These are phyloP conservation scores for Termitomyces sp. DNA, from an alignment of 768 basidiomycete genomes.

Conservation along the genomic window DNA sequence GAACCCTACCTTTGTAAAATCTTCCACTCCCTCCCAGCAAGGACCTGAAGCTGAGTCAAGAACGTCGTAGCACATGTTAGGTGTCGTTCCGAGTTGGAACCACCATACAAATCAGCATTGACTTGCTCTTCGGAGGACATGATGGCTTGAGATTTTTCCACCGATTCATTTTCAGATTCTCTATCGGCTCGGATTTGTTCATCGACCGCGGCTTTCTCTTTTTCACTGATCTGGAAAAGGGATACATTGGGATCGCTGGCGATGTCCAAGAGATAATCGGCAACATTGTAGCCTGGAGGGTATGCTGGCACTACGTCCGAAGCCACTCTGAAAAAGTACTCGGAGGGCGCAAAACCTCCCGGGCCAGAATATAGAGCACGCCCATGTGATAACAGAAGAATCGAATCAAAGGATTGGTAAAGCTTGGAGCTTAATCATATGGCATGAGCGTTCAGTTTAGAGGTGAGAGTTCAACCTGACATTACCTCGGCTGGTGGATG, in stretches of 20 bases:
- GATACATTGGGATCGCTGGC: constrained; percentile 62
- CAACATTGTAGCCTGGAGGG: constrained; percentile 84
- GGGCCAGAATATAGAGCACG: constrained; percentile 76
- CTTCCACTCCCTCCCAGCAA: constrained; percentile 85
- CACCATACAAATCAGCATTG: background rate
- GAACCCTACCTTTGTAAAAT: constrained; percentile 56
- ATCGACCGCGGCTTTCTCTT: background rate
- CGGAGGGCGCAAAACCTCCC: constrained; percentile 66
- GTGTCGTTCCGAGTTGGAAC: constrained; percentile 9
- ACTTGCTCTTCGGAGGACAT: constrained; percentile 7
- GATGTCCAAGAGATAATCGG: constrained; percentile 89
- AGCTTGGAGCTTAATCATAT: constrained; percentile 58
- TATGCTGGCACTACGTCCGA: constrained; percentile 43
- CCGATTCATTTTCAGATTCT: background rate
- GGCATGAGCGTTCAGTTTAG: background rate
- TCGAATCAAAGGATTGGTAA: constrained; percentile 81
- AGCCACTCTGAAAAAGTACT: constrained; percentile 55
- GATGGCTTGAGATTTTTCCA: constrained; percentile 2
- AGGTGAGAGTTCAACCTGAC: constrained; percentile 4
- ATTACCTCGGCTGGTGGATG: constrained; percentile 82
- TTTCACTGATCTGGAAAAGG: constrained; percentile 34
- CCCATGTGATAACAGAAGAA: constrained; percentile 76
- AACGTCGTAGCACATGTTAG: constrained; percentile 68
- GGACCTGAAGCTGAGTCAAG: constrained; percentile 83
- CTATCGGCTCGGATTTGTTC: background rate